Base-by-base conservation (phyloP, 345 rosid genomes). In the Hibiscus trionum region DNA sequence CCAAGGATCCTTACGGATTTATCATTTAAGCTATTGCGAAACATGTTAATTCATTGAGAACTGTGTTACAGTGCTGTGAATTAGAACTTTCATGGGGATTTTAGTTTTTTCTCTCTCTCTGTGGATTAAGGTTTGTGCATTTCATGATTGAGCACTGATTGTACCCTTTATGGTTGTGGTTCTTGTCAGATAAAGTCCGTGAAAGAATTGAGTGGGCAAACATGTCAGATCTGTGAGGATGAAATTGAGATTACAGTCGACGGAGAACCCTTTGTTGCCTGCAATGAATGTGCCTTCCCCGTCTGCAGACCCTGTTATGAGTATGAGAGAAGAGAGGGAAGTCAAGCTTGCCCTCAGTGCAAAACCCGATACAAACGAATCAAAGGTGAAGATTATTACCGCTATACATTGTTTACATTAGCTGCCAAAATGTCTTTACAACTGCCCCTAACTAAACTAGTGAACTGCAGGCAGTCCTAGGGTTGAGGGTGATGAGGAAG, bases 281-380 rank as follows among this genome's bases (percentile, higher is more conserved):
- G 53, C 53, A 49, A 49, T 49, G 53, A 49, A 49, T 49, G 53
- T 49, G 53, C 16, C 1, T 49, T 49, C 53, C 53, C 53, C 11
- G 53, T 49, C 4, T 49, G 53, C 53, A 49, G 53, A 49, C 53
- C 53, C 21, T 52, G 98, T 80, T 94, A 94, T 46, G 96, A 90
- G 82, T 91, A 94, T 52, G 98, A 94, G 84, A 87, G 98, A 80
- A 83, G 91, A 80, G 98, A 94, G 80, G 98, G 98, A 60, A 94
- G 86, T 72, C 95, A 90, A 77, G 91, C 92, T 72, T 94, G 97
- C 77, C 98, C 98, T n/a, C 98, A 91, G 73, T 94, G 98, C 79
- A 94, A 91, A 84, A 94, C 98, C 49, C 79, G 97, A 73, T 94
- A 84, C 84, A 91, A 86, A 81, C 88, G 98, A 39, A 55, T 94